phyloP scores from a whole-genome alignment of 1,139 yeast species.

The Insectozyma bohioensis region DNA sequence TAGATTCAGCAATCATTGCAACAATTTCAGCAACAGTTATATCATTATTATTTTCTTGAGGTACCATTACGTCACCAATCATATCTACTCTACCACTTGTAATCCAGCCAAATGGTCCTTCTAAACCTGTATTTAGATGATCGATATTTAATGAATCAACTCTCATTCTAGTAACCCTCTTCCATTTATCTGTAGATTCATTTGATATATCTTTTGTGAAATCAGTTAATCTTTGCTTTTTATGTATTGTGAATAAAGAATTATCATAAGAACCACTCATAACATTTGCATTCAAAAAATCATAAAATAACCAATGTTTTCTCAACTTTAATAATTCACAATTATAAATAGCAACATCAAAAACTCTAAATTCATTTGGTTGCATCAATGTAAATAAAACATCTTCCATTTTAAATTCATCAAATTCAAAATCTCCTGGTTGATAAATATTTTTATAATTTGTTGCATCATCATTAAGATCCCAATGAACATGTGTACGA shows the following conservation, averaged over 20 bases:
- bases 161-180: conserved; percentile 72
- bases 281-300: conserved; percentile 77
- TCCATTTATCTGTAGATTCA: conserved; percentile 34
- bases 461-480: conserved; percentile 77
- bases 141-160: conserved; percentile 84
- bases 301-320: conserved; percentile 92
- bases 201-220: conserved; percentile 19
- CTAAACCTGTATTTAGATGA: conserved; percentile 84
- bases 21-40: conserved; percentile 43
- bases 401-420: conserved; percentile 79
- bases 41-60: conserved; percentile 51
- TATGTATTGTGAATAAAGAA: conserved; percentile 87
- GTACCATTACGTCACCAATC: conserved; percentile 85
- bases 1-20: conserved; percentile 37
- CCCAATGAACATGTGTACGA: conserved; percentile 84
- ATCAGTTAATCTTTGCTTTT: conserved; percentile 59
- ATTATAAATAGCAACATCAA: conserved; percentile 81
- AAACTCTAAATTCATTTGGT: conserved; percentile 78
- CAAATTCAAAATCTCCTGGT: conserved; percentile 94
- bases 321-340: conserved; percentile 79
- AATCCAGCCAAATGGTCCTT: conserved; percentile 98
- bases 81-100: conserved; percentile 88
- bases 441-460: conserved; percentile 69
- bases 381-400: conserved; percentile 78
- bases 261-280: conserved; percentile 93